These are phyloP conservation scores for Globisporangium nagaii DNA, from an alignment of 352 stramenopile species.

Conservation along the genomic window DNA sequence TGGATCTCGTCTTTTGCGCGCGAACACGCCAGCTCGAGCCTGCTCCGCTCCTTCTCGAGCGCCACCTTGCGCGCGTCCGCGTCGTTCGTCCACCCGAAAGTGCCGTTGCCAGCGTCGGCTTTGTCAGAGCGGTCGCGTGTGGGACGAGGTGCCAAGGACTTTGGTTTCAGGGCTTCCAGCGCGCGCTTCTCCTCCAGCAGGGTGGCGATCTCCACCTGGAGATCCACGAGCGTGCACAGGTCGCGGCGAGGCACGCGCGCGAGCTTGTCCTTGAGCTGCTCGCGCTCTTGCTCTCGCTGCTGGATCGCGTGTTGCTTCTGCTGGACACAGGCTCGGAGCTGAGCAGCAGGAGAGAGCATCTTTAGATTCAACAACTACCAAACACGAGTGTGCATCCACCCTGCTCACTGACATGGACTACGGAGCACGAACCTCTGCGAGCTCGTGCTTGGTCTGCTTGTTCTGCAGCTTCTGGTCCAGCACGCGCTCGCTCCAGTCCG, in stretches of 20 bases:
- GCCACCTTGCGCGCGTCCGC: conserved; percentile 13
- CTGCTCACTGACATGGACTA: too few species aligned
- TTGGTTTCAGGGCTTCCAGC: conserved; percentile 12
- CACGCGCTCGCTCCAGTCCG: conserved; percentile 40
- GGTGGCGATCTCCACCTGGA: conserved; percentile 46
- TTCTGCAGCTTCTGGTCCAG: conserved; percentile 43
- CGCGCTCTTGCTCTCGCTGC: conserved; percentile 18
- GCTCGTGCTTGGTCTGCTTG: conserved; percentile 24
- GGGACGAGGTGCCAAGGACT: conserved; percentile 1
- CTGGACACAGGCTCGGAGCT: conserved; percentile 12
- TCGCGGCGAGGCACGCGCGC: conserved; percentile 34
- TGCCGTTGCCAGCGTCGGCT: background rate
- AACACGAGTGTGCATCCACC: too few species aligned
- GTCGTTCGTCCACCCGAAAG: background rate
- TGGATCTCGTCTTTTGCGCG: conserved; percentile 35
- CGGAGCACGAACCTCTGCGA: conserved; percentile 15
- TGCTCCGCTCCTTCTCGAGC: conserved; percentile 41
- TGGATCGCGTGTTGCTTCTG: conserved; percentile 9
- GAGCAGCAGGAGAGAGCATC: too few species aligned
- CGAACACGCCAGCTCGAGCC: conserved; percentile 24
- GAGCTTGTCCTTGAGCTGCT: conserved; percentile 29
- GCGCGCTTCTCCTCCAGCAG: conserved; percentile 39
- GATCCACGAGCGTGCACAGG: conserved; percentile 37
- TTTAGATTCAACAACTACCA: too few species aligned
- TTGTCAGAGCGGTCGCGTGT: background rate